Percentiles rank a stretch among this genome's conserved stretches.
These are phyloP conservation scores for Heritiera littoralis DNA, from an alignment of 345 rosid species.

Conservation along the genomic window DNA sequence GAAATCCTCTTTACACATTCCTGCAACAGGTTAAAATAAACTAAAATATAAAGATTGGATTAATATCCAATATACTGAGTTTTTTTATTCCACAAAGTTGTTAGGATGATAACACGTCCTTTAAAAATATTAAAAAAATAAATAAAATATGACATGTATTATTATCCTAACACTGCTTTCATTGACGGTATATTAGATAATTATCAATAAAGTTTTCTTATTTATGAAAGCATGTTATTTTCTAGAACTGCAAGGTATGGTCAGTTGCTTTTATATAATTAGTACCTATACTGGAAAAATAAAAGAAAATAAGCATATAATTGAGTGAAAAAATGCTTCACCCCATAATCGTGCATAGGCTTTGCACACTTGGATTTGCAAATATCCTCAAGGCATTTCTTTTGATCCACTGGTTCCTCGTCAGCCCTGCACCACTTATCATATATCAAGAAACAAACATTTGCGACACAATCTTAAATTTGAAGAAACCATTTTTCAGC, in stretches of 20 bases:
- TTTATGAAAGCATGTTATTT: background rate
- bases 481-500: background rate
- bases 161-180: no score
- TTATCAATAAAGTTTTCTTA: no score
- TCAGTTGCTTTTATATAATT: background rate
- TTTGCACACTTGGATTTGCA: constrained; percentile 59
- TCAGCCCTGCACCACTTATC: constrained; percentile 44
- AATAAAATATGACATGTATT: no score
- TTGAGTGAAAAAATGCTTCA: background rate
- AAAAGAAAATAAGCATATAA: no score
- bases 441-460: background rate
- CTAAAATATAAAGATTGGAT: background rate
- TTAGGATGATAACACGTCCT: no score
- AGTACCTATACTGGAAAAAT: no score
- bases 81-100: no score
- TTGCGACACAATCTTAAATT: background rate
- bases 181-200: no score
- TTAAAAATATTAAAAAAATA: no score
- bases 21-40: constrained; percentile 19
- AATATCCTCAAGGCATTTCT: constrained; percentile 53
- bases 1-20: constrained; percentile 41
- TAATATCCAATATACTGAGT: no score
- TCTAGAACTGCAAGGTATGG: background rate
- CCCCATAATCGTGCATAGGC: constrained; percentile 50
- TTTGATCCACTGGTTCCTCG: constrained; percentile 49